These are phyloP conservation scores for Pichia californica DNA, from an alignment of 805 yeast species.

Conservation along the genomic window DNA sequence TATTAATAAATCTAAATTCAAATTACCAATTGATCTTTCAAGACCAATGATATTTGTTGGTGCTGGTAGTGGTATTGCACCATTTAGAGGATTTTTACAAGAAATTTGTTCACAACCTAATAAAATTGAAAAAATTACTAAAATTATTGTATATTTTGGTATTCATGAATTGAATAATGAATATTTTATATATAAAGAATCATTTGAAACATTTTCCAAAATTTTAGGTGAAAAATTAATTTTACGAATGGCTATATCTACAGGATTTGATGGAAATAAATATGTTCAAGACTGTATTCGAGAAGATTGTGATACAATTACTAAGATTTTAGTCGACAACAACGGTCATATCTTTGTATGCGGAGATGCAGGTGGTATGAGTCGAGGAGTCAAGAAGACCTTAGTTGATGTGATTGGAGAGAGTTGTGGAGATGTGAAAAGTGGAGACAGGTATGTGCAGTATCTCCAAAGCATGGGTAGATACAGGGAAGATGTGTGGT, in stretches of 20 bases:
- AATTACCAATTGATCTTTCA: constrained; percentile 71
- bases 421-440: constrained; percentile 39
- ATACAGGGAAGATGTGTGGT: constrained; percentile 98
- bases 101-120: constrained; percentile 39
- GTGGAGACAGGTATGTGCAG: constrained; percentile 65
- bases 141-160: constrained; percentile 74
- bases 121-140: constrained; percentile 36
- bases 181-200: constrained; percentile 62
- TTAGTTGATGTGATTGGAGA: constrained; percentile 53
- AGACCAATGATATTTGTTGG: constrained; percentile 88
- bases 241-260: constrained; percentile 70
- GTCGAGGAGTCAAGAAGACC: constrained; percentile 74
- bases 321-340: constrained; percentile 37
- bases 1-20: constrained; percentile 82
- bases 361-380: constrained; percentile 91
- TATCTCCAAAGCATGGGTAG: constrained; percentile 70
- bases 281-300: constrained; percentile 78
- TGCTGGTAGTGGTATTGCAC: constrained; percentile 97
- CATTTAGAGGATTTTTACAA: constrained; percentile 85
- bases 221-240: constrained; percentile 47
- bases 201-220: constrained; percentile 66
- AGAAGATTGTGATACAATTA: constrained; percentile 41
- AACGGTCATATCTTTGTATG: constrained; percentile 89
- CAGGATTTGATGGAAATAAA: constrained; percentile 39
- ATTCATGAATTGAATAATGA: constrained; percentile 50